Evolutionary conservation across 345 rosid species (phyloP), one percentile per base, ranked within the genome.

Genomic region (Eucalyptus tenuipes): DNA sequence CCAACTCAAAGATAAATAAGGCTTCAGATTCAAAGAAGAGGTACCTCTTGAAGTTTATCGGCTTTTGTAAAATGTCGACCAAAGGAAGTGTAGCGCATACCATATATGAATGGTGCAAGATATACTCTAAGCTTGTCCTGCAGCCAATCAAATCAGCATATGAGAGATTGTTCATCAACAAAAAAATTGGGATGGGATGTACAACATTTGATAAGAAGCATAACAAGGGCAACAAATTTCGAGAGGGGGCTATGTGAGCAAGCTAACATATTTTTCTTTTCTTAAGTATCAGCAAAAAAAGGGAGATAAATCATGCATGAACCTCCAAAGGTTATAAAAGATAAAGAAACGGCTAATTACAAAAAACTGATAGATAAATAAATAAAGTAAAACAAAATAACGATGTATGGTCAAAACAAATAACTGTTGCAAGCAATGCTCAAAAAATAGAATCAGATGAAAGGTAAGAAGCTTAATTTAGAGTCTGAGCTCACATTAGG

Each of bases 31-130:
- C 25, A 42, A 25, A 85, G 86, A 55, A n/a, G 50, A 68, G 27
- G 90, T 93, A 97, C 99, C 97, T 93, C 95, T 89, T 94, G 91
- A 91, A 97, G 98, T 92, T 95, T 97, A 87, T 97, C 96, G 88
- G 87, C 92, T 89, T 95, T 97, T 40, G 99, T 96, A 91, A 97
- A 97, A 93, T 97, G 99, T 90, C 99, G 99, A 87, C 99, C 99
- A 89, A 90, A 96, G 79, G 99, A 97, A 37, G 98, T 92, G 89
- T 97, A 97, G 75, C 98, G 97, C 94, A 90, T 89, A 85, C 99
- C 99, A 91, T 92, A 86, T 33, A 97, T 91, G 91, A 96, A 96
- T 17, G 99, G 99, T 79, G 99, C 95, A 84, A 97, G 97, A 91
- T 95, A 96, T 80, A 96, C 94, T 92, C 82, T 92, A 87, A 97